Base-by-base conservation (phyloP, 495 filamentous ascomycete genomes). In the Tetracladium marchalianum region DNA sequence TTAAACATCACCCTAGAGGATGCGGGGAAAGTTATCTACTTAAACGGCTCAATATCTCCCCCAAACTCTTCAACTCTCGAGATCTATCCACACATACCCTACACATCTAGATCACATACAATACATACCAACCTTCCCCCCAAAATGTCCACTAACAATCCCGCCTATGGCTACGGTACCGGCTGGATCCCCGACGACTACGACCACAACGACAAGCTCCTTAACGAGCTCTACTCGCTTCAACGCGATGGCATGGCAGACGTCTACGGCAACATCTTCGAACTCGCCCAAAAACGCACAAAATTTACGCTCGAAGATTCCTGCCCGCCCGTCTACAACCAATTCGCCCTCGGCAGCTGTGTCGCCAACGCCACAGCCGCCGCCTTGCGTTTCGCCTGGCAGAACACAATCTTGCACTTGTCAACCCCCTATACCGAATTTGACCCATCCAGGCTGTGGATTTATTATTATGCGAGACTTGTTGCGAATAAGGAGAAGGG, bases 361-460 rank as follows among this genome's bases (percentile, higher is more conserved):
- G 40, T 43, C 11, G 40, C 40, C 15, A 43, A 43, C 31, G 40
- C 40, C 5, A 43, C 40, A 2, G 38, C 38, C 38, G 38, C 38
- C n/a, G 38, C 38, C 5, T 13, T 41, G 5, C 38, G 38, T 5
- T 41, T 41, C 18, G 38, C 38, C 11, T 41, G 38, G 38, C 5
- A 41, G 38, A 41, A 41, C 38, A 6, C 38, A 6, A 2, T 41
- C 13, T 4, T 16, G 38, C 38, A 41, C 18, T 1, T 41, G 5
- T 13, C 38, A 3, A 3, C 3, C 4, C 13, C n/a, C 3, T 41
- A 41, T 11, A 13, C 5, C 11, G 38, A 41, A 4, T 41, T 41
- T 13, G 38, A 41, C 18, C 38, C 38, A 6, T 41, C 38, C 5
- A 4, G 38, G 4, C 11, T 41, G 38, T 41, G 38, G 38, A 41